A percentile compares a stretch with the other conserved stretches of the same genome.
phyloP scores from a whole-genome alignment of 2,329 filamentous ascomycete genomes.

The Botrytis fabae region DNA sequence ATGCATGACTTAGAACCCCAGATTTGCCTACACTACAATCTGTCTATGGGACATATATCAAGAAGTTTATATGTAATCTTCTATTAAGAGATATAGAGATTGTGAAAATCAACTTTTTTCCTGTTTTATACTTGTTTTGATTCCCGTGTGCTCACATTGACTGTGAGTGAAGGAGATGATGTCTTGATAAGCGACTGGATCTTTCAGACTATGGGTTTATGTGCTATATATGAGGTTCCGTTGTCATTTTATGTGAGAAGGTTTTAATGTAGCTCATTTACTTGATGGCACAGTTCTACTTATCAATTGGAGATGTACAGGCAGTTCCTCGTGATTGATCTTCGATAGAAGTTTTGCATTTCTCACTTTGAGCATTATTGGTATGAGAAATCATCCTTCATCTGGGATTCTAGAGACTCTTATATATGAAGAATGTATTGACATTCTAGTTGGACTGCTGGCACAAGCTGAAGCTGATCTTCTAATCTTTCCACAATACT shows the following conservation, averaged over 20 bases:
- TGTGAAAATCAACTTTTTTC: not conserved
- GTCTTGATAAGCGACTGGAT: not conserved
- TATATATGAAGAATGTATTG: not conserved
- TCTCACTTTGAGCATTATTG: not conserved
- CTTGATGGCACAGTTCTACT: accelerated
- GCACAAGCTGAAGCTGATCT: not conserved
- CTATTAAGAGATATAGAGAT: not conserved
- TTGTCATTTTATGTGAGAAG: not conserved
- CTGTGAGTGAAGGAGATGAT: not conserved
- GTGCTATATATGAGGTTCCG: not conserved
- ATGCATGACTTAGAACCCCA: not conserved
- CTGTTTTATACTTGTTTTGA: not conserved
- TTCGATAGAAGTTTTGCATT: not conserved
- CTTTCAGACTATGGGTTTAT: not conserved
- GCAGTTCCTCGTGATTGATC: not conserved
- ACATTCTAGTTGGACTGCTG: too few relatives aligned
- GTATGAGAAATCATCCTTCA: not conserved
- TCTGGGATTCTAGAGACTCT: accelerated
- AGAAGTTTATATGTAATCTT: not conserved
- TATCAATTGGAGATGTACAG: too few relatives aligned
- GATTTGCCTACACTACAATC: accelerated
- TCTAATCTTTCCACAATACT: not conserved
- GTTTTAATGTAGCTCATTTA: accelerated
- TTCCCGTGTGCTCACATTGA: not conserved
- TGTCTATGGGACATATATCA: too few relatives aligned